A percentile compares a stretch with the other conserved stretches of the same genome.
These are phyloP conservation scores for Daldinia concentrica DNA, from an alignment of 495 filamentous ascomycete genomes.

Conservation along the genomic window DNA sequence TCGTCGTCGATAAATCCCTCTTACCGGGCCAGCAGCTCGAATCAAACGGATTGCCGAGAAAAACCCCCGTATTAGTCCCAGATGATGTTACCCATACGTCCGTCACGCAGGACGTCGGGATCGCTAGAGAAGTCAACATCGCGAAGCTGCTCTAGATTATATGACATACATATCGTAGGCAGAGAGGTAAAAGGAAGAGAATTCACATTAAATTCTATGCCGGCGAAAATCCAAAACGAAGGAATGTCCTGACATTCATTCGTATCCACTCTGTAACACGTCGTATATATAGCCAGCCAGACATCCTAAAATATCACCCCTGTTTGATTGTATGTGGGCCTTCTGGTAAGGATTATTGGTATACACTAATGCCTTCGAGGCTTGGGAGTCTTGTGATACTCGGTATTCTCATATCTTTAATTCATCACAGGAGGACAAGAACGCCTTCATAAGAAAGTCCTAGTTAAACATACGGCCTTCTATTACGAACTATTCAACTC, in stretches of 20 bases:
- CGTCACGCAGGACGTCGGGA: slow-evolving; percentile 28
- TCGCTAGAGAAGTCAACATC: slow-evolving; percentile 20
- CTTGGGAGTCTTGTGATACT: not conserved
- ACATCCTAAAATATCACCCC: not conserved
- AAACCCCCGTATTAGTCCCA: not conserved
- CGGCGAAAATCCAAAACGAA: not conserved
- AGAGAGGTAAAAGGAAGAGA: not conserved
- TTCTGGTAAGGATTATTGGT: not conserved
- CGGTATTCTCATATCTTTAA: not conserved
- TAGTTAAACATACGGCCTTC: not conserved
- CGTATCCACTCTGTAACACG: not conserved
- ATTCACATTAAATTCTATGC: not conserved
- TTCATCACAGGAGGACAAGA: not conserved
- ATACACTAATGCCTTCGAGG: not conserved
- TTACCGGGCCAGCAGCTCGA: slow-evolving; percentile 25
- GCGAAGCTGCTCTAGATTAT: not conserved
- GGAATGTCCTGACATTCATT: not conserved
- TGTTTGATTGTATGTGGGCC: not conserved
- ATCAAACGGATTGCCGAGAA: slow-evolving; percentile 27
- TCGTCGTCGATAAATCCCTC: slow-evolving; percentile 17
- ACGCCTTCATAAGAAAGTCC: not conserved
- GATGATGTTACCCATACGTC: slow-evolving; percentile 14
- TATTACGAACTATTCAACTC: not conserved
- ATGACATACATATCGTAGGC: not conserved
- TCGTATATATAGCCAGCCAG: slow-evolving; percentile 3